Conservation (phyloP, 78 protist species). For the Neovahlkampfia damariscottae region DNA sequence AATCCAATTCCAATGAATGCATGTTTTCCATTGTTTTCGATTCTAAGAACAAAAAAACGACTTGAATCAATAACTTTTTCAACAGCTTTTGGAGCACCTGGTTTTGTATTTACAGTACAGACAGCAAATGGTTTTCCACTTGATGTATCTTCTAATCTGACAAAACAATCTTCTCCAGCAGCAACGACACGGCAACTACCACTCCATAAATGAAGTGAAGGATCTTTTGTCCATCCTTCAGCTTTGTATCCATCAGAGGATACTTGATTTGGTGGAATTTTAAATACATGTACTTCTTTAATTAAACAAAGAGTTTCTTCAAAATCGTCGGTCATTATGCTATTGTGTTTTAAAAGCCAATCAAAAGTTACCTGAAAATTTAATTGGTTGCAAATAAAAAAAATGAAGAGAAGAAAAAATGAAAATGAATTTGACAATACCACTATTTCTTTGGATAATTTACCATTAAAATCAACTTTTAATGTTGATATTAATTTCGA, state of each 20-base stretch:
- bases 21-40: slow-evolving; percentile 30
- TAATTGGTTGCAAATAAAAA: too few relatives aligned
- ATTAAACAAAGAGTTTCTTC: not conserved
- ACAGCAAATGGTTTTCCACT: slow-evolving; percentile 25
- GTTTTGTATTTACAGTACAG: slow-evolving; percentile 25
- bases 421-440: too few relatives aligned
- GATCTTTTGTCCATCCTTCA: not conserved
- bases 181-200: slow-evolving; percentile 15
- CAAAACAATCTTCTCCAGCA: not conserved
- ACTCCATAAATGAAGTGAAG: slow-evolving; percentile 10
- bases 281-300: not conserved
- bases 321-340: too few relatives aligned
- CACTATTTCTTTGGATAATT: too few relatives aligned
- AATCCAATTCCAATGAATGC: slow-evolving; percentile 71
- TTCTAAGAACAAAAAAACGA: slow-evolving; percentile 48
- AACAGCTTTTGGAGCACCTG: slow-evolving; percentile 15
- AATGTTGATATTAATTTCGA: too few relatives aligned
- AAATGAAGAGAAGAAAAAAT: too few relatives aligned
- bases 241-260: not conserved
- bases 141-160: slow-evolving; percentile 20
- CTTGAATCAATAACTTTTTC: slow-evolving; percentile 29
- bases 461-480: too few relatives aligned
- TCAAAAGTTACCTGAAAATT: too few relatives aligned
- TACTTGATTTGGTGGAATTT: not conserved
- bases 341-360: too few relatives aligned